Percentiles rank a stretch among this genome's conserved stretches.
phyloP scores from a whole-genome alignment of 441 rosid genomes.

The Iberis amara region DNA sequence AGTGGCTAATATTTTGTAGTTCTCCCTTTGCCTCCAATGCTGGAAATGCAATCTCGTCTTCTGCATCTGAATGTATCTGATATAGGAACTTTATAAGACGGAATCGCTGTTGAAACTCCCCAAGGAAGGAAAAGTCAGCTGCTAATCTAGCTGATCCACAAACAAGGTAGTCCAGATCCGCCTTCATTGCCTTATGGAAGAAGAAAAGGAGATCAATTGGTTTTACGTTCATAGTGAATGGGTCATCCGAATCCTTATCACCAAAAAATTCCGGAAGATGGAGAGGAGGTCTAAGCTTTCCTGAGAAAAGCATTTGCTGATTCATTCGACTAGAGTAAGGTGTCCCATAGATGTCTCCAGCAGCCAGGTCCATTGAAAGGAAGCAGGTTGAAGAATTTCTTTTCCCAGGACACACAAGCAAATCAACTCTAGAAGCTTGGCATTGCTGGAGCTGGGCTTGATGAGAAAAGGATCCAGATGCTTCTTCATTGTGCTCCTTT shows the following conservation, averaged over 20 bases:
- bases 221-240: constrained; percentile 33
- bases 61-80: constrained; percentile 67
- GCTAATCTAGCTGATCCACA: constrained; percentile 50
- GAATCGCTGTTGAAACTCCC: constrained; percentile 55
- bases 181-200: constrained; percentile 82
- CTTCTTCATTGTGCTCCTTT: constrained; percentile 35
- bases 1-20: constrained; percentile 52
- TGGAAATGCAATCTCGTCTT: constrained; percentile 87
- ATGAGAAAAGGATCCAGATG: constrained; percentile 30
- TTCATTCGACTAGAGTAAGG: constrained; percentile 51
- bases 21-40: constrained; percentile 69
- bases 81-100: constrained; percentile 45
- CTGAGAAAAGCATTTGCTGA: constrained; percentile 39
- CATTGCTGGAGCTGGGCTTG: constrained; percentile 19
- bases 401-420: constrained; percentile 26
- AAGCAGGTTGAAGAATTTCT: constrained; percentile 30
- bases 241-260: constrained; percentile 34
- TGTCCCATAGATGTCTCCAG: constrained; percentile 29
- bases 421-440: constrained; percentile 13
- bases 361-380: constrained; percentile 23
- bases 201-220: constrained; percentile 75
- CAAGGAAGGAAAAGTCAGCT: constrained; percentile 42
- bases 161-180: constrained; percentile 68
- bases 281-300: constrained; percentile 26
- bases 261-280: constrained; percentile 34